Evolutionary conservation across 164 flowering plant species (phyloP).

Genomic region (Sedum album): DNA sequence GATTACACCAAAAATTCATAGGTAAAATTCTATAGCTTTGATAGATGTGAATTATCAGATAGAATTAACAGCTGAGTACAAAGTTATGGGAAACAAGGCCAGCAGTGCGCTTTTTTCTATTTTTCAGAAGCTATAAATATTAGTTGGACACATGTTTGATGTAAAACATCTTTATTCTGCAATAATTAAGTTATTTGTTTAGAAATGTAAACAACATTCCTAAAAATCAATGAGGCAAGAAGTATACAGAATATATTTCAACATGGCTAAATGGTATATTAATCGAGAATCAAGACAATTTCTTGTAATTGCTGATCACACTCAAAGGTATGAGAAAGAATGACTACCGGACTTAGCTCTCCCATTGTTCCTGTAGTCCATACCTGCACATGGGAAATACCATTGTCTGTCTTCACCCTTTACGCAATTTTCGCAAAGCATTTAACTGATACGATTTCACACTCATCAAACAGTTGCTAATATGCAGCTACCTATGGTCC

Average conservation of each 20-base stretch:
- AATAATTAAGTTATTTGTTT: no score
- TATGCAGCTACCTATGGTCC: no score
- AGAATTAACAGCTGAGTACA: no score
- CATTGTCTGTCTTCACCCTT: not conserved
- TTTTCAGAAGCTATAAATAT: no score
- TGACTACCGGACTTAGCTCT: conserved; percentile 62
- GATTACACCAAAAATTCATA: no score
- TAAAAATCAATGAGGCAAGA: not conserved
- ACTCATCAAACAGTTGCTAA: no score
- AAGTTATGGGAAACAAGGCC: no score
- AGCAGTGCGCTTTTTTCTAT: no score
- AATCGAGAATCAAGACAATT: not conserved
- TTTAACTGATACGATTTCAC: no score
- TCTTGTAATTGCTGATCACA: not conserved
- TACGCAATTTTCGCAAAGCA: not conserved
- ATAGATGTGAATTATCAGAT: no score
- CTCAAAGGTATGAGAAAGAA: not conserved
- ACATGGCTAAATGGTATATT: not conserved
- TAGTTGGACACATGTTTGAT: not conserved
- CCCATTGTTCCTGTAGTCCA: conserved; percentile 99
- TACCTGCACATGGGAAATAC: conserved; percentile 20
- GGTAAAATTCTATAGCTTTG: no score
- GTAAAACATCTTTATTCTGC: not conserved
- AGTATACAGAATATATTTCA: not conserved
- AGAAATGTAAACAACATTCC: not conserved